Base-by-base conservation (phyloP, 75 land plant species). In the Selaginella tamariscina region DNA sequence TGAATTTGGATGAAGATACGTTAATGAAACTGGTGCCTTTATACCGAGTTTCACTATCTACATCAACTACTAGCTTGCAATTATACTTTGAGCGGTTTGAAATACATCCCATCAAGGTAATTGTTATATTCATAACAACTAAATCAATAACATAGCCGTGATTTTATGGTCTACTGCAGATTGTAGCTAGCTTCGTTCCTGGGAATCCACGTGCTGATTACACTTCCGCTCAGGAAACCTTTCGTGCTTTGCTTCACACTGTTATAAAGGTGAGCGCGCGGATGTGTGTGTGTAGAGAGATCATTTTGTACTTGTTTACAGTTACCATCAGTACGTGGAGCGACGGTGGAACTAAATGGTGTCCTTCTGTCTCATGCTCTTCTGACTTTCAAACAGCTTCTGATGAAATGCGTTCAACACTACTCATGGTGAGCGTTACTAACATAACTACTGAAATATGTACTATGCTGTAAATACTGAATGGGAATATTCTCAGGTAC, bases 1-100 rank as follows among this genome's bases (percentile, higher is more conserved):
- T 91, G 70, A 88, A 86, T 56, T 64, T 91, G 69, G 97, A 91
- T 71, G 97, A 91, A 67, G 97, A 91, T 30, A 86, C 97, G 32
- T 72, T 91, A 22, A 86, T 91, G 97, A 88, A 72, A 76, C 70
- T 91, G 55, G 85, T 79, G 8, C 81, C 87, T 54, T 91, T 91
- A 68, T 91, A 91, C 83, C 85, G 97, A 65, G 68, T 67, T 74
- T 91, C 97, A 8, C 78, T 85, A 20, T 72, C 81, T 65, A 71
- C 92, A 67, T 73, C 65, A 9, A 65, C 76, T 28, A 75, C 68
- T 23, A 88, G 89, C 67, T 77, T 56, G 21, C 83, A 79, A 59
- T 84, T 78, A 33, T 91, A 91, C 65, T 91, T 88, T 73, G 85
- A 86, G 65, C 81, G 81, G 62, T 88, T 91, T 78, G 97, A 91